Percentiles rank a stretch among this genome's conserved stretches.
phyloP scores from a whole-genome alignment of 192 early-diverging fungal genomes.

The Kickxella alabastrina region DNA sequence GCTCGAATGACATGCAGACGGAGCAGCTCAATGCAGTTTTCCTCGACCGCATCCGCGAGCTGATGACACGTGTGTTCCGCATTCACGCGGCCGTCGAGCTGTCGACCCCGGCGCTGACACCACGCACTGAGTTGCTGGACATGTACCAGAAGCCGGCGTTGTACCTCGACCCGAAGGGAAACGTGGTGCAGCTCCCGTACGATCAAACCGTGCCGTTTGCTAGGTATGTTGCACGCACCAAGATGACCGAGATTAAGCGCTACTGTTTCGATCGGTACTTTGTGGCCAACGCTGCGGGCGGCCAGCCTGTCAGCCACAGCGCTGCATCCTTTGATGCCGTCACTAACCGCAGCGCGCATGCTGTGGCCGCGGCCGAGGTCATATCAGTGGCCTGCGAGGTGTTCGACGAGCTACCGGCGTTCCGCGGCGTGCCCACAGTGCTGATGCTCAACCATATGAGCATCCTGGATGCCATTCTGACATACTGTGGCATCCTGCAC shows the following conservation, averaged over 20 bases:
- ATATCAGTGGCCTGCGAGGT: conserved; percentile 77
- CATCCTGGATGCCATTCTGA: conserved; percentile 72
- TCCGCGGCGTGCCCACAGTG: conserved; percentile 55
- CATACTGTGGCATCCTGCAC: conserved; percentile 62
- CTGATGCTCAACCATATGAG: conserved; percentile 72
- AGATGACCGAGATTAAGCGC: conserved; percentile 73
- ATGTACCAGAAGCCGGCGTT: conserved; percentile 69
- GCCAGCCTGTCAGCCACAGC: conserved; percentile 71
- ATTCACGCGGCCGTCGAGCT: conserved; percentile 83
- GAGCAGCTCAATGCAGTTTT: conserved; percentile 66
- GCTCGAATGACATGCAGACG: conserved; percentile 44
- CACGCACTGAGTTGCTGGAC: conserved; percentile 58
- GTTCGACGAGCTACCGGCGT: conserved; percentile 64
- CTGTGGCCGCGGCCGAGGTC: conserved; percentile 82
- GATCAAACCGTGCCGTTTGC: conserved; percentile 93
- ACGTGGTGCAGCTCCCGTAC: conserved; percentile 78
- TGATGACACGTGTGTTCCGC: conserved; percentile 73
- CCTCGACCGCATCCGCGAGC: conserved; percentile 64
- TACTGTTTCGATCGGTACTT: conserved; percentile 84
- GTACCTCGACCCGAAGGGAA: conserved; percentile 78
- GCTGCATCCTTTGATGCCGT: conserved; percentile 95
- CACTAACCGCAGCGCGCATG: conserved; percentile 57
- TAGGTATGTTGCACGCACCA: conserved; percentile 70
- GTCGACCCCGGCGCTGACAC: conserved; percentile 76
- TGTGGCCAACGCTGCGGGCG: conserved; percentile 73